Percentiles rank a stretch among this genome's conserved stretches.
These are phyloP conservation scores for Zygosaccharomyces pseudobailii DNA, from an alignment of 1,139 yeast species.

Conservation along the genomic window DNA sequence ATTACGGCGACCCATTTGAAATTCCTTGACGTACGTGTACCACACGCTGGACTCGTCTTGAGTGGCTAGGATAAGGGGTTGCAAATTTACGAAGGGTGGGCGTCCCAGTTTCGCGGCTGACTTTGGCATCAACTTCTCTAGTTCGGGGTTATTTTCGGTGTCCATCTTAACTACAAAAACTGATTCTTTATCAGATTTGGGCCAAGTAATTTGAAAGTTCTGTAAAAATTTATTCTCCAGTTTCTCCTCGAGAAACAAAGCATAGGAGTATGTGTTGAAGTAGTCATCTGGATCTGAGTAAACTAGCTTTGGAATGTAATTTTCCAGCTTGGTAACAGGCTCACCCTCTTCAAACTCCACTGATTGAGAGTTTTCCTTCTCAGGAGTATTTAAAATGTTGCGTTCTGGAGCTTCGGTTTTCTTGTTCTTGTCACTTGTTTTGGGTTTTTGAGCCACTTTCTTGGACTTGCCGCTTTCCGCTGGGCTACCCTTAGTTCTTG, in stretches of 20 bases:
- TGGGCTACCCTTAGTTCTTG: neutral
- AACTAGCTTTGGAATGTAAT: constrained; percentile 41
- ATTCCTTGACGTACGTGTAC: constrained; percentile 44
- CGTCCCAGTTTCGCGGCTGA: constrained; percentile 37
- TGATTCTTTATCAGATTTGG: constrained; percentile 43
- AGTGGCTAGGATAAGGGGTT: constrained; percentile 40
- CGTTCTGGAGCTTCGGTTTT: neutral
- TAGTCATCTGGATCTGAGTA: constrained; percentile 51
- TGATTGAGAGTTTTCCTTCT: neutral
- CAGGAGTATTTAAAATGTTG: neutral
- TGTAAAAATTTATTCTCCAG: constrained; percentile 44
- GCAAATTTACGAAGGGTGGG: constrained; percentile 42
- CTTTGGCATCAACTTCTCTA: constrained; percentile 37
- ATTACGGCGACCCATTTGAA: constrained; percentile 33
- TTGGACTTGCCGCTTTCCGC: neutral
- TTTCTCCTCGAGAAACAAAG: constrained; percentile 57
- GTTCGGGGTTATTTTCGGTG: constrained; percentile 37
- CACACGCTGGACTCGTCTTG: constrained; percentile 38
- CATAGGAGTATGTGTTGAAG: constrained; percentile 55
- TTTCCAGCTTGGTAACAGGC: constrained; percentile 28
- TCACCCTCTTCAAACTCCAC: constrained; percentile 33
- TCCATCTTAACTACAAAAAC: constrained; percentile 34
- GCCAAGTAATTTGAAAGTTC: constrained; percentile 52
- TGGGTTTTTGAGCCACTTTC: neutral
- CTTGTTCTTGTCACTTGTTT: neutral